Evolutionary conservation across 2,329 filamentous ascomycete species (phyloP), one percentile per base, ranked within the genome.

Genomic region (Penicillium occitanis): DNA sequence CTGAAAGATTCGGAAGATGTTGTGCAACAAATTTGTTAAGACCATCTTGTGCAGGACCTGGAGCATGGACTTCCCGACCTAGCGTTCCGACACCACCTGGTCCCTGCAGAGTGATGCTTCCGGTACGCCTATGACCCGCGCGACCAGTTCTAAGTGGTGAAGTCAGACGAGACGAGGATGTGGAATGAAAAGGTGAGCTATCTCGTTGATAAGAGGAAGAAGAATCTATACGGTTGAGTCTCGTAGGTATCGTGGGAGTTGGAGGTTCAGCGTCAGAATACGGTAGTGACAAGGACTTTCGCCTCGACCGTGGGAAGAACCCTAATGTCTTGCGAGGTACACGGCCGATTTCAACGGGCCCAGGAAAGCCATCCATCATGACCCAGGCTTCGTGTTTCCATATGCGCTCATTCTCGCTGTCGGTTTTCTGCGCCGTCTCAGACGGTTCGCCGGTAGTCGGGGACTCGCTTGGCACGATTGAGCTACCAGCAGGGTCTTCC

Each of bases 371-470:
- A 68, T 94, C 91, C 30, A 97, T 85, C 35, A 90, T 83, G 1
- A 97, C 91, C 92, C 93, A 97, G 55, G 91, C 89, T 66, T 97
- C 92, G 78, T 97, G 93, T 67, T 87, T 90, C 91, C 92, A 97
- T 4, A 88, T 87, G 57, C 80, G 84, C 60, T 91, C 90, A 35
- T 84, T 80, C n/a, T 89, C 86, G 40, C 80, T 77, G 60, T 77
- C 78, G 17, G 76, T 75, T 4, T 71, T 63, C 6, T 69, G 60
- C 53, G n/a, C 13, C 3, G 37, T 25, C 14, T 58, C 51, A 5
- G 13, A 19, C 17, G 65, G 46, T 59, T 68, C 28, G 33, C 35
- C 57, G 8, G 66, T 57, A 60, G 53, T 8, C 28, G 65, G 53
- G 19, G 71, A 57, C 14, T 61, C 63, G 17, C 59, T 37, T 2